Percentiles rank a stretch among this genome's conserved stretches.
These are phyloP conservation scores for Mycena citricolor DNA, from an alignment of 1,284 basidiomycete species.

Conservation along the genomic window DNA sequence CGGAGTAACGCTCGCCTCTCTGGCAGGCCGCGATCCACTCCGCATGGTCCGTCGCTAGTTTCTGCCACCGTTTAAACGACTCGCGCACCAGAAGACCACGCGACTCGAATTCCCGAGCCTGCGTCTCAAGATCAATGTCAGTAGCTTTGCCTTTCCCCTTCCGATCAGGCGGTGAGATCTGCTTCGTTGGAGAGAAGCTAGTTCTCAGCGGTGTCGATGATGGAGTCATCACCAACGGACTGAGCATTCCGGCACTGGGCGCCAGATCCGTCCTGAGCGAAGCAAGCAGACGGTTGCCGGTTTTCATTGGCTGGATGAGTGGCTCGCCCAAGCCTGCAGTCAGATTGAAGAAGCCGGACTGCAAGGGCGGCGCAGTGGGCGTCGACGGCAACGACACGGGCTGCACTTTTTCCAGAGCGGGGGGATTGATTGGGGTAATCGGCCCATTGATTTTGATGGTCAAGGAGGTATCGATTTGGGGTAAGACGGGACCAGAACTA, in stretches of 20 bases:
- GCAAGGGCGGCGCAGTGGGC: constrained; percentile 15
- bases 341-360: no score
- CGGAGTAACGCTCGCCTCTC: constrained; percentile 58
- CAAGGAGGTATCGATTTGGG: constrained; percentile 21
- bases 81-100: constrained; percentile 34
- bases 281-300: constrained; percentile 30
- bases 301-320: constrained; percentile 4
- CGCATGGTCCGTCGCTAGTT: constrained; percentile 41
- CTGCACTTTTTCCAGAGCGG: constrained; percentile 35
- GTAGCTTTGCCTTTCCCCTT: constrained; percentile 23
- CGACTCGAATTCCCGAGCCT: constrained; percentile 41
- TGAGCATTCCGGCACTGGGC: constrained; percentile 40
- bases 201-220: constrained; percentile 12
- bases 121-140: constrained; percentile 31
- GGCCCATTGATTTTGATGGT: constrained; percentile 5
- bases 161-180: constrained; percentile 12
- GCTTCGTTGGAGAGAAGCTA: constrained; percentile 17
- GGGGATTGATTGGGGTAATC: constrained; percentile 29
- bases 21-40: constrained; percentile 59
- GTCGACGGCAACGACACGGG: constrained; percentile 36
- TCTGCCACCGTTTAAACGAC: constrained; percentile 45
- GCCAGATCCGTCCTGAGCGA: constrained; percentile 36
- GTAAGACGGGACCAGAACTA: constrained; percentile 13
- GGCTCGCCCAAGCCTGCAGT: no score
- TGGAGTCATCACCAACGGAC: constrained; percentile 37